These are phyloP conservation scores for Bocquillonia castaneifolia DNA, from an alignment of 441 rosid genomes.

Conservation along the genomic window DNA sequence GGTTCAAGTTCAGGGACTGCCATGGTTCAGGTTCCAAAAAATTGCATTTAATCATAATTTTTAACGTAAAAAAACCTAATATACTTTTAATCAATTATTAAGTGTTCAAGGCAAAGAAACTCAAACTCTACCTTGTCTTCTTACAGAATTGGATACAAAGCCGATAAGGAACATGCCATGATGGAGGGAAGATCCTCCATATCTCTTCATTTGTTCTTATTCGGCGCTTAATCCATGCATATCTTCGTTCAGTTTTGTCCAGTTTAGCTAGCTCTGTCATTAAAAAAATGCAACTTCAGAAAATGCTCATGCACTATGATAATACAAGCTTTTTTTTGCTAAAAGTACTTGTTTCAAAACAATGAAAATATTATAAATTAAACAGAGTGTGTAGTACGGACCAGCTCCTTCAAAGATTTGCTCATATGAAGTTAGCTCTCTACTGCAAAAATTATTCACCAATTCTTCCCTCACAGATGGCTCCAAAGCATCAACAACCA, in stretches of 20 bases:
- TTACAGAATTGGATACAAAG: constrained; percentile 94
- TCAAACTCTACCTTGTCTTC: constrained; percentile 64
- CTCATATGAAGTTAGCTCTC: constrained; percentile 97
- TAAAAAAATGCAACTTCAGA: constrained; percentile 20
- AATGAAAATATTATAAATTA: not conserved
- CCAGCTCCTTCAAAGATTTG: constrained; percentile 99
- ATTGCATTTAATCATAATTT: not conserved
- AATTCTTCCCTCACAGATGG: constrained; percentile 98
- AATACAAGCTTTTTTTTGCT: not conserved
- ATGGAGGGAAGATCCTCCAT: constrained; percentile 91
- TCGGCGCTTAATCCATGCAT: constrained; percentile 98
- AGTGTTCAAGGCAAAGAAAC: not conserved
- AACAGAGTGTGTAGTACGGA: constrained; percentile 29
- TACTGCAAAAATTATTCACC: constrained; percentile 95
- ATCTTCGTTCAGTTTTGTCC: constrained; percentile 95
- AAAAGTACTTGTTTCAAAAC: not conserved
- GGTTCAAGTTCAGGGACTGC: no score
- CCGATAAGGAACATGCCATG: constrained; percentile 97
- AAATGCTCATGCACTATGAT: constrained; percentile 9
- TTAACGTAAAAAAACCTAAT: not conserved
- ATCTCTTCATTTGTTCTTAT: constrained; percentile 96
- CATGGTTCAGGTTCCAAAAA: not conserved
- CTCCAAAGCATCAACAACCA: constrained; percentile 97
- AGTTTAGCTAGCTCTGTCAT: constrained; percentile 85
- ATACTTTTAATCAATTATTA: not conserved